Conservation (phyloP, 305 asterid genomes). For the Caryopteris hybrid region DNA sequence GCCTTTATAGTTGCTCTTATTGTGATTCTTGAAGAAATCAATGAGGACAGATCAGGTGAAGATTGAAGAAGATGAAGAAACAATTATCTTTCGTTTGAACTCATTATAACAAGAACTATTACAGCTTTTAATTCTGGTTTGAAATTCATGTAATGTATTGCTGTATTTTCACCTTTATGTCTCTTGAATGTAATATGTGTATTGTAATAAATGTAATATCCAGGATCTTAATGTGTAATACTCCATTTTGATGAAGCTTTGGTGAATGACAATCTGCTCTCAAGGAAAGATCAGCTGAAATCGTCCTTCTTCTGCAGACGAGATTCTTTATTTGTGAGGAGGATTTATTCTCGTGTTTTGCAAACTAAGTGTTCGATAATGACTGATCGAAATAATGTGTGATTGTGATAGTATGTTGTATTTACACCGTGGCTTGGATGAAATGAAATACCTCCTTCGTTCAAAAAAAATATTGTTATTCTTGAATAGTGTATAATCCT, state of each 20-base stretch:
- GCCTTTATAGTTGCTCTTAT: slow-evolving; percentile 75
- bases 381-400: too few species aligned
- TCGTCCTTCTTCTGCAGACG: too few species aligned
- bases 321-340: too few species aligned
- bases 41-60: slow-evolving; percentile 37
- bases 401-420: too few species aligned
- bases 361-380: too few species aligned
- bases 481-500: too few species aligned
- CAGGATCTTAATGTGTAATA: not conserved
- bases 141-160: too few species aligned
- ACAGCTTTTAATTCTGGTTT: not conserved
- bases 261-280: not conserved
- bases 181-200: not conserved
- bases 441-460: too few species aligned
- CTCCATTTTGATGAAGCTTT: not conserved
- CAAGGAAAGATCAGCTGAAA: not conserved
- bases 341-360: too few species aligned
- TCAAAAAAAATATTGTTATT: too few species aligned
- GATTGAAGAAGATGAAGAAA: slow-evolving; percentile 9
- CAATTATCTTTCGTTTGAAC: not conserved
- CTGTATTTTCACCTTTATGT: not conserved
- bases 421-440: too few species aligned
- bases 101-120: not conserved
- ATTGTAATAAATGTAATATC: not conserved
- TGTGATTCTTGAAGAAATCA: slow-evolving; percentile 72